Base-by-base conservation (phyloP, 2,329 filamentous ascomycete species). In the Oidium heveae region DNA sequence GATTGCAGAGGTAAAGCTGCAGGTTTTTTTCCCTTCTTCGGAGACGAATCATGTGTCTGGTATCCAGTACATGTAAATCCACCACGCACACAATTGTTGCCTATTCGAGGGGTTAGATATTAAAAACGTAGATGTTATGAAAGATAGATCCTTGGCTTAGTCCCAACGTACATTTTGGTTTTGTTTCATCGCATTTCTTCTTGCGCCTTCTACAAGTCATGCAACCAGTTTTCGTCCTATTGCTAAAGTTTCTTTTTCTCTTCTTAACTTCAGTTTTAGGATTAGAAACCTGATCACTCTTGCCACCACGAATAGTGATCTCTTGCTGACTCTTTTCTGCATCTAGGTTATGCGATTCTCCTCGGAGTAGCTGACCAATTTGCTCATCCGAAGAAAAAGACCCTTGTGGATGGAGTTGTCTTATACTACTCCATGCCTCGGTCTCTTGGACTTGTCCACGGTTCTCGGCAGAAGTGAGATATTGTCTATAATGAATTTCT, bases 141-240 rank as follows among this genome's bases (percentile, higher is more conserved):
- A 5, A 9, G 15, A 32, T 50, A 16, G n/a, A 28, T 33, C 7
- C 5, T 6, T 3, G 8, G 24, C 32, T 24, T 9, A 55, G 33
- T 49, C 28, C 7, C 15, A 39, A 72, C 84, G 73, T 73, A 93
- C 91, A 96, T 67, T 86, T 80, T 28, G 91, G 91, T 67, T 94
- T 93, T 54, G 76, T 77, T 70, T 96, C 91, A 65, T 96, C 89
- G 64, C 91, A 96, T 69, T 96, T 96, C 78, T 96, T 96, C 75
- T 96, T 96, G 56, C 89, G 77, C 65, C 79, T 78, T 57, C 89
- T 76, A 66, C 89, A 96, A 6, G 89, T 96, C 68, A 94, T 79
- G 67, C 89, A 96, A 34, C 88, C 87, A 10, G 88, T 95, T 70
- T 96, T 96, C 20, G 89, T 95, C 56, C 89, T 77, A 67, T 95